phyloP scores from a whole-genome alignment of 495 filamentous ascomycete species.

The Lasiosphaeris hirsuta region DNA sequence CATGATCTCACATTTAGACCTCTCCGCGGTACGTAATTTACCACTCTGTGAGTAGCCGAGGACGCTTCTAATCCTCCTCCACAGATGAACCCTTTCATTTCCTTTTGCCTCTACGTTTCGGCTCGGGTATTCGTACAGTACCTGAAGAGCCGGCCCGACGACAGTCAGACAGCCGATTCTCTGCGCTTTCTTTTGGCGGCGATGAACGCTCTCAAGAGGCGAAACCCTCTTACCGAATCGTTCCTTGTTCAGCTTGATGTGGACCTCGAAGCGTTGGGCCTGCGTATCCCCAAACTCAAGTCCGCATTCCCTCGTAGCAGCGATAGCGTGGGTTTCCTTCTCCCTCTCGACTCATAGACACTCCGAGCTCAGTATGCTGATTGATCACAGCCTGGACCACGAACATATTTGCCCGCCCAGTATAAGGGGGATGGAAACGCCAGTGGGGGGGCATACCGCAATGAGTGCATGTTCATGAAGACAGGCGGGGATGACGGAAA shows the following conservation, averaged over 20 bases:
- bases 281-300: slow-evolving; percentile 51
- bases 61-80: neutral
- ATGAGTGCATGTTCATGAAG: slow-evolving; percentile 36
- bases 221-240: slow-evolving; percentile 90
- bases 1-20: slow-evolving; percentile 86
- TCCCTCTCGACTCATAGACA: no score
- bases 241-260: slow-evolving; percentile 94
- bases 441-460: slow-evolving; percentile 20
- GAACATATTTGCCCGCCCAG: neutral
- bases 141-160: slow-evolving; percentile 81
- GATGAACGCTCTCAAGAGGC: slow-evolving; percentile 81
- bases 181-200: slow-evolving; percentile 85
- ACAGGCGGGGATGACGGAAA: slow-evolving; percentile 30
- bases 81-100: slow-evolving; percentile 94
- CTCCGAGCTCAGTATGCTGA: neutral
- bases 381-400: neutral
- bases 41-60: no score
- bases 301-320: slow-evolving; percentile 46
- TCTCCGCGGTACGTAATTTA: slow-evolving; percentile 64
- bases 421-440: neutral
- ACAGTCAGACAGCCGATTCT: slow-evolving; percentile 75
- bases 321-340: slow-evolving; percentile 42
- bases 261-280: slow-evolving; percentile 69
- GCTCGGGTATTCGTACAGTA: slow-evolving; percentile 96
- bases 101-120: slow-evolving; percentile 93